Evolutionary conservation across 148 eudicot genomes (phyloP), one percentile per base, ranked within the genome.

Genomic region (Camellia granthamiana): DNA sequence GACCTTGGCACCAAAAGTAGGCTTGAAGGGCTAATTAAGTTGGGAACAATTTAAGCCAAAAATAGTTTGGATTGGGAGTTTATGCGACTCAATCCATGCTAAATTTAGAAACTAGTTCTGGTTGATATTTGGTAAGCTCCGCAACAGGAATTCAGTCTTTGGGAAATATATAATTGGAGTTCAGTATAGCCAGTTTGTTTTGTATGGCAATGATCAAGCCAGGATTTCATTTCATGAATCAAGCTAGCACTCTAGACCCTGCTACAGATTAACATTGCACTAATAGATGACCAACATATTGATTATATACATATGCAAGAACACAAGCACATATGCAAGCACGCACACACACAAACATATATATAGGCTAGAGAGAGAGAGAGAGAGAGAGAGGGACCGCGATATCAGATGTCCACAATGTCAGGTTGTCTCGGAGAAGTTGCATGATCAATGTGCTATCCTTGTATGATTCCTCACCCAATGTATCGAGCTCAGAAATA

Each of bases 361-460:
- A 2, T 41, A 18, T 9, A 55, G 44, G 18, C 60, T 15, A 16
- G 41, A 30, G 52, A 58, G 52, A 49, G 21, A 55, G 73, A 52
- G 76, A 63, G 81, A 75, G 77, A 77, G 55, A 56, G 76, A 64
- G 64, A 42, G 41, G 69, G 75, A 88, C 92, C 92, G 85, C 77
- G 77, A 86, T 85, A 87, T 92, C 96, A 42, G 93, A 90, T 80
- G 93, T 90, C 96, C 96, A 92, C 80, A 92, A 81, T 55, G 96
- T 92, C 80, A 92, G 80, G 69, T 92, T 92, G 87, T 92, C 96
- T 46, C 96, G 91, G 79, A 92, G 89, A 77, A 92, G 92, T 81
- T 92, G 95, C 95, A 92, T 90, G 84, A 92, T 92, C 90, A 92
- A 84, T 56, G 95, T 92, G 86, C 95, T 92, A 78, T 92, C 95